Evolutionary conservation across 2,329 filamentous ascomycete species (phyloP).

Genomic region (Pestalotiopsis sp.): DNA sequence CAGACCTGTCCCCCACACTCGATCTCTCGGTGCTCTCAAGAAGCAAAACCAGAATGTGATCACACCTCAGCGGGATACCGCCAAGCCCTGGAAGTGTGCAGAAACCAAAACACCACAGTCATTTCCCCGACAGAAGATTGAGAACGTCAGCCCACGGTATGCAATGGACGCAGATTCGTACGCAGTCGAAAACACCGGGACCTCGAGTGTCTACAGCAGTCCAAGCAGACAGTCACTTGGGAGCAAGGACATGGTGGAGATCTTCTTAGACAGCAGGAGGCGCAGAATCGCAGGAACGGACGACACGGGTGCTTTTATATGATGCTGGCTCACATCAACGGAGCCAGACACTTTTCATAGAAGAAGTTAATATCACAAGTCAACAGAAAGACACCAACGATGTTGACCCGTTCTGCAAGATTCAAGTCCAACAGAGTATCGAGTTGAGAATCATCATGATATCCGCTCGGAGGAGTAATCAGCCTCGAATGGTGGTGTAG

Average conservation of each 20-base stretch:
- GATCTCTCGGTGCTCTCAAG: slow-evolving; percentile 20
- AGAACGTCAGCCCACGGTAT: slow-evolving; percentile 27
- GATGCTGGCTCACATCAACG: not conserved
- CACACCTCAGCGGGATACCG: slow-evolving; percentile 17
- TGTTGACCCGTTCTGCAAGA: no score
- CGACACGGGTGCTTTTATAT: slow-evolving; percentile 37
- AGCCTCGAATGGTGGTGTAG: no score
- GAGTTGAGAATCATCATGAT: no score
- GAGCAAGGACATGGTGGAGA: slow-evolving; percentile 56
- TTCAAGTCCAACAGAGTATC: no score
- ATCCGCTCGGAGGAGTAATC: no score
- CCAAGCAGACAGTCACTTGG: slow-evolving; percentile 37
- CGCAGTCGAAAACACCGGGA: slow-evolving; percentile 18
- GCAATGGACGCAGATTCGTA: slow-evolving; percentile 19
- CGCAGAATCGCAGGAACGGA: slow-evolving; percentile 42
- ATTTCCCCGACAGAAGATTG: slow-evolving; percentile 16
- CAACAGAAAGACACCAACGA: not conserved
- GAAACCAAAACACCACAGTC: slow-evolving; percentile 16
- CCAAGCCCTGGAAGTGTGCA: slow-evolving; percentile 18
- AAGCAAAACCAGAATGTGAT: slow-evolving; percentile 14
- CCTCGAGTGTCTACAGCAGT: slow-evolving; percentile 18
- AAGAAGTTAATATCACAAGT: not conserved
- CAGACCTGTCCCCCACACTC: slow-evolving; percentile 17
- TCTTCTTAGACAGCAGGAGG: slow-evolving; percentile 54
- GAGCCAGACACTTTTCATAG: not conserved